Conservation (phyloP, 2,329 filamentous ascomycete species). For the Dothideomycetes sp. region DNA sequence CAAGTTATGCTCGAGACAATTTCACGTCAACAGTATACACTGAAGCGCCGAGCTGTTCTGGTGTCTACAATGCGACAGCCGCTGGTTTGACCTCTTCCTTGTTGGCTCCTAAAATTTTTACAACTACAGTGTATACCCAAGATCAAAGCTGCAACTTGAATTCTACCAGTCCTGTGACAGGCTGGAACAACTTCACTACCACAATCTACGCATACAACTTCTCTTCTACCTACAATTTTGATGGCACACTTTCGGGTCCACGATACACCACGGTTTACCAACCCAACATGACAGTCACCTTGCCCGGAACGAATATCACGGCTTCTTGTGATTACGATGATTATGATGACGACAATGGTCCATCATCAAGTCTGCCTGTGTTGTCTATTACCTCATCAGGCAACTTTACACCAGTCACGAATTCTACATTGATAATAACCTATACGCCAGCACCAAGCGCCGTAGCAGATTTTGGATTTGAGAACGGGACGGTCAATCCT, state of each 20-base stretch:
- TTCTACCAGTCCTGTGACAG: too few relatives aligned
- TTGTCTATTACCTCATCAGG: neutral
- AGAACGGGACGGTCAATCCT: constrained; percentile 4
- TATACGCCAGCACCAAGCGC: neutral
- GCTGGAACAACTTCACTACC: neutral
- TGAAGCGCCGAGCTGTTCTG: neutral
- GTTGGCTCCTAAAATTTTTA: too few relatives aligned
- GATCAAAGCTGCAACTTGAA: neutral
- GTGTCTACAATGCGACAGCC: neutral
- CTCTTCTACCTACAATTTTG: neutral
- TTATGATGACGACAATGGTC: neutral
- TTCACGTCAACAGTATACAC: neutral
- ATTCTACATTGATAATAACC: neutral
- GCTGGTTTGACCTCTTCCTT: too few relatives aligned
- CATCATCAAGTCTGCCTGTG: neutral
- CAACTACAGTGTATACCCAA: neutral
- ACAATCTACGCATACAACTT: neutral
- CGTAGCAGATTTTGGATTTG: constrained; percentile 1
- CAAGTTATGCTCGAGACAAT: too few relatives aligned
- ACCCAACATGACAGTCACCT: constrained; percentile 3
- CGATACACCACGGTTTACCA: constrained; percentile 5
- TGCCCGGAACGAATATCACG: neutral
- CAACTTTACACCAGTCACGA: neutral
- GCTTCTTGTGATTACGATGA: constrained; percentile 2
- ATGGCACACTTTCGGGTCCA: neutral